Conservation (phyloP, 768 basidiomycete species). For the Russula olivacea region DNA sequence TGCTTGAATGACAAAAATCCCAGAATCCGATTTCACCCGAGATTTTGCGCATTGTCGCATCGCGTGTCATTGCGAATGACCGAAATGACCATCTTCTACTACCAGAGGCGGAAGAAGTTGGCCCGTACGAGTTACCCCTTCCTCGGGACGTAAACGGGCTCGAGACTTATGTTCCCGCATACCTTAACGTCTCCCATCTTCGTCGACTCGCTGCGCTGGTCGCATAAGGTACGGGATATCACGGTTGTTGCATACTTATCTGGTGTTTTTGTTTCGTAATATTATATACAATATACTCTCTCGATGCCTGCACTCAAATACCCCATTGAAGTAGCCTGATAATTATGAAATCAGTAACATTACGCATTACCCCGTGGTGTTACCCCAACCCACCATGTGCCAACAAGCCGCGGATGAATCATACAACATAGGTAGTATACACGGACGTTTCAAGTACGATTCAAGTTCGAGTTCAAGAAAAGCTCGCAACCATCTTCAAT, state of each 20-base stretch:
- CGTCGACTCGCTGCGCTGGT: slow-evolving; percentile 83
- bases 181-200: slow-evolving; percentile 84
- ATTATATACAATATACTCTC: slow-evolving; percentile 20
- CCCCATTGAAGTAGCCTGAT: background rate
- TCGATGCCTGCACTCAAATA: background rate
- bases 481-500: slow-evolving; percentile 46
- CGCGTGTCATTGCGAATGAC: slow-evolving; percentile 92
- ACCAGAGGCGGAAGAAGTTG: slow-evolving; percentile 96
- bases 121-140: slow-evolving; percentile 88
- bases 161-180: slow-evolving; percentile 94
- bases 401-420: background rate
- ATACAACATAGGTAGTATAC: background rate
- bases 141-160: slow-evolving; percentile 92
- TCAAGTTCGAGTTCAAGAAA: slow-evolving; percentile 11
- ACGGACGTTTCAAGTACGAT: background rate
- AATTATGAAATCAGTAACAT: background rate
- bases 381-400: background rate
- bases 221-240: slow-evolving; percentile 41
- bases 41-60: slow-evolving; percentile 93
- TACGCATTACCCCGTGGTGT: too few species aligned
- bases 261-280: slow-evolving; percentile 7
- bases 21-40: slow-evolving; percentile 96
- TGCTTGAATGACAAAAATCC: slow-evolving; percentile 12
- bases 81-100: slow-evolving; percentile 95
- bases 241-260: slow-evolving; percentile 13